Evolutionary conservation across 2,329 filamentous ascomycete genomes (phyloP), one percentile per base, ranked within the genome.

Genomic region (Epichloe elymi): DNA sequence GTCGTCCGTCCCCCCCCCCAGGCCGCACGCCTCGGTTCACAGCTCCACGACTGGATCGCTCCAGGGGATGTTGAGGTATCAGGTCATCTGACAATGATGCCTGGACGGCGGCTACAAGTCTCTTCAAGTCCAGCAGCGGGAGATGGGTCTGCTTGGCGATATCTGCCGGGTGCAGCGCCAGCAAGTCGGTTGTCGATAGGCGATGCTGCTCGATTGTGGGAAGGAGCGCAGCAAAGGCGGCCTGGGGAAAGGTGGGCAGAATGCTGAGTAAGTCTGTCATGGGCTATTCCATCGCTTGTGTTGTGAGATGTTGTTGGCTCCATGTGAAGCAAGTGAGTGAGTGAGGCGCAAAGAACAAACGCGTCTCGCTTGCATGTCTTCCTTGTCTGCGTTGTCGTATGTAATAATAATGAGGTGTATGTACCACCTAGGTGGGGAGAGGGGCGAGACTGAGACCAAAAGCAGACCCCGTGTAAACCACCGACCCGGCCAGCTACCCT

Each of bases 261-360:
- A 94, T 80, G 64, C 80, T 78, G 63, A 84, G 78, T 63, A 97
- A 81, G 79, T 97, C 91, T 61, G 83, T 88, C 88, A 94, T 94
- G 71, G 66, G 57, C 12, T 26, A 37, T n/a, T 26, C 41, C 41
- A 30, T 43, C 14, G 2, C 4, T 30, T 20, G 41, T 14, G 41
- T 43, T 30, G 14, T 14, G 41, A 7, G 23, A 19, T 19, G 19
- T 19, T 19, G 19, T 2, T 19, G 19, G 19, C 19, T 19, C 19
- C 19, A 19, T 19, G 19, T 19, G 19, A 19, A 19, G 19, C 19
- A 19, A 19, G 19, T 14, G 41, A 7, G 23, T 26, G 23, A 26
- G 7, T 26, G 23, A 26, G 23, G 23, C 23, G 23, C 23, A 6
- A 23, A 23, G 23, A 23, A 23, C 1, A 23, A 23, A 23, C 23